phyloP scores from a whole-genome alignment of 2,329 filamentous ascomycete genomes.

The Apiospora malaysiana region DNA sequence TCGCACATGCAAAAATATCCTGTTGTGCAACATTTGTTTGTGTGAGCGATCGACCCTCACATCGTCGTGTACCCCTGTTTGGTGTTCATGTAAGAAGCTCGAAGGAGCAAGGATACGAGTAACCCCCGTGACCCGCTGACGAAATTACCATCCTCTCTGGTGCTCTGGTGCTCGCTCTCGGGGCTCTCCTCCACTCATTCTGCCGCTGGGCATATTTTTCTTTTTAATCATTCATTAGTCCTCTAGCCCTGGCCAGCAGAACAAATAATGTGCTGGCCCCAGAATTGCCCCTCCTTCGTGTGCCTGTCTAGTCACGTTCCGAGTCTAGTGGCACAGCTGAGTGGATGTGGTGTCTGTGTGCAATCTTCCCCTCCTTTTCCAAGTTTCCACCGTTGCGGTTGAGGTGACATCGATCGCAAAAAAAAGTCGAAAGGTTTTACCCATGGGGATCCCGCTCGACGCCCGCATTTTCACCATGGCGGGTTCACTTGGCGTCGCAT shows the following conservation, averaged over 20 bases:
- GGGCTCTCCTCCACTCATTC: background rate
- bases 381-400: slow-evolving; percentile 7
- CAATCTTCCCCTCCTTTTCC: background rate
- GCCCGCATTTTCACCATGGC: slow-evolving; percentile 2
- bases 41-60: slow-evolving; percentile 13
- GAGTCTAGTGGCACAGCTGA: background rate
- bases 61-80: slow-evolving; percentile 11
- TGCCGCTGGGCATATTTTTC: background rate
- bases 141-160: slow-evolving; percentile 2
- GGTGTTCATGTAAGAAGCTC: slow-evolving; percentile 6
- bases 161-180: no score
- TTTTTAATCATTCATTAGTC: background rate
- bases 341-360: background rate
- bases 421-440: slow-evolving; percentile 16
- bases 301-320: background rate
- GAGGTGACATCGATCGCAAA: slow-evolving; percentile 16
- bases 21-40: background rate
- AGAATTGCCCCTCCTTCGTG: background rate
- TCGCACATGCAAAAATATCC: background rate
- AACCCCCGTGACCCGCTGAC: slow-evolving; percentile 13
- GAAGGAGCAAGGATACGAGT: slow-evolving; percentile 14
- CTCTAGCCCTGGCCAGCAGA: background rate
- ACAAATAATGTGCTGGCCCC: background rate
- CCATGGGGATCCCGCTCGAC: slow-evolving; percentile 16
- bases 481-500: slow-evolving; percentile 17